phyloP scores from a whole-genome alignment of 2,329 filamentous ascomycete species.

The Aspergillaceae sp. region DNA sequence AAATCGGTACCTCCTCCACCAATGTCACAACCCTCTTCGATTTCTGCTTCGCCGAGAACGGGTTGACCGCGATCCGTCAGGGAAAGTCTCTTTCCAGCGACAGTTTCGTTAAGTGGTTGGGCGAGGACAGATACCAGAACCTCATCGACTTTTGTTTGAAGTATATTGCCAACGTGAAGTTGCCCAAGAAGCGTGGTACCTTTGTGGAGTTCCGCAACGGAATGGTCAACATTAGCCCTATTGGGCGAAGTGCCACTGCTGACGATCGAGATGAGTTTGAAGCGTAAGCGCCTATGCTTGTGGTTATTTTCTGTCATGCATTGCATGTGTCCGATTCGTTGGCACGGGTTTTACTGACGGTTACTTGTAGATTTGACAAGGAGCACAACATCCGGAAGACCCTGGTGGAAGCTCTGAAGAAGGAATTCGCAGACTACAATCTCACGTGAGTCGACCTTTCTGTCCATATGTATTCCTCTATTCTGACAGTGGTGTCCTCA shows the following conservation, averaged over 20 bases:
- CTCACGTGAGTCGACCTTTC: slow-evolving; percentile 59
- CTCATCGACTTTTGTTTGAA: slow-evolving; percentile 51
- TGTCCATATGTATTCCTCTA: slow-evolving; percentile 2
- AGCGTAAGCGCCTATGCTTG: slow-evolving; percentile 26
- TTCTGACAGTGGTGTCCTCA: slow-evolving; percentile 1
- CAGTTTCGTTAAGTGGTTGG: slow-evolving; percentile 87
- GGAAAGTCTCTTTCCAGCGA: slow-evolving; percentile 66
- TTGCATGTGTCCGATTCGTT: neutral
- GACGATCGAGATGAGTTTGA: slow-evolving; percentile 77
- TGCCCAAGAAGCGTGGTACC: slow-evolving; percentile 58
- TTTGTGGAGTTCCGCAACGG: slow-evolving; percentile 59
- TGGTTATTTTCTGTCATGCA: neutral
- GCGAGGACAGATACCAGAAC: slow-evolving; percentile 65
- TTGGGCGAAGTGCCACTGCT: slow-evolving; percentile 69
- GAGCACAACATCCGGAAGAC: slow-evolving; percentile 64
- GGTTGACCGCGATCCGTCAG: slow-evolving; percentile 79
- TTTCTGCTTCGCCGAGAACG: slow-evolving; percentile 96
- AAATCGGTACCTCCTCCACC: slow-evolving; percentile 64
- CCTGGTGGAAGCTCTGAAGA: slow-evolving; percentile 67
- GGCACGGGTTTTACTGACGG: slow-evolving; percentile 6
- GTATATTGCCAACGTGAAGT: slow-evolving; percentile 53
- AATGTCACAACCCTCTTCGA: slow-evolving; percentile 82
- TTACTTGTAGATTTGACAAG: slow-evolving; percentile 56
- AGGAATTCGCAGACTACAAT: slow-evolving; percentile 73
- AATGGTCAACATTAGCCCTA: slow-evolving; percentile 58